Conservation (phyloP, 192 early-diverging fungal genomes). For the Coemansia sp. region DNA sequence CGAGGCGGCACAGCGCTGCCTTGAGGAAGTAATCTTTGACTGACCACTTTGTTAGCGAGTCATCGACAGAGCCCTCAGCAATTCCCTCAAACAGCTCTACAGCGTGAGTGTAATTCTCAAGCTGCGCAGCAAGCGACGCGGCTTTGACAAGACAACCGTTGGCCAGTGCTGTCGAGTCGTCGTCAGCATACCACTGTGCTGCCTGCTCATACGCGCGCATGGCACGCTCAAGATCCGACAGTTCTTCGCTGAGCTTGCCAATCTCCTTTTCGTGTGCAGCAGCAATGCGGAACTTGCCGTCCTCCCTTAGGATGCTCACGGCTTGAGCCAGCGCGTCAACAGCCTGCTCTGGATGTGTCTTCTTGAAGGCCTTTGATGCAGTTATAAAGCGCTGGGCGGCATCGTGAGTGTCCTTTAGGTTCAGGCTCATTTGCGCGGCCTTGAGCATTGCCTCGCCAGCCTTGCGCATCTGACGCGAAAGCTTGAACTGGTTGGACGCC, state of each 20-base stretch:
- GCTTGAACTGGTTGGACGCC: constrained; percentile 92
- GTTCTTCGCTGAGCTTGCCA: constrained; percentile 89
- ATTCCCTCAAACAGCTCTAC: constrained; percentile 89
- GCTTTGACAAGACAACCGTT: constrained; percentile 92
- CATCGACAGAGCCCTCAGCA: constrained; percentile 79
- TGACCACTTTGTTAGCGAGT: constrained; percentile 92
- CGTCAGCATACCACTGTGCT: constrained; percentile 89
- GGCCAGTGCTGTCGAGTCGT: constrained; percentile 87
- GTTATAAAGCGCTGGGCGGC: constrained; percentile 79
- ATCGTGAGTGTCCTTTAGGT: constrained; percentile 80
- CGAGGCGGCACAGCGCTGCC: constrained; percentile 88
- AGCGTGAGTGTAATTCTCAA: constrained; percentile 86
- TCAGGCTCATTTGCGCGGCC: constrained; percentile 76
- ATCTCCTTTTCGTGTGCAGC: constrained; percentile 94
- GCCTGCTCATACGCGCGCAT: constrained; percentile 88
- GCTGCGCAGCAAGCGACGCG: constrained; percentile 82
- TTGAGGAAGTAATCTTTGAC: constrained; percentile 97
- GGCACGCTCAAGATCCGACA: constrained; percentile 74
- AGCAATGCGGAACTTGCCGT: constrained; percentile 83
- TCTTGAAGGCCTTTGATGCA: constrained; percentile 90
- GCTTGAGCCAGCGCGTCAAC: constrained; percentile 73
- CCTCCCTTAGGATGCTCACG: constrained; percentile 77
- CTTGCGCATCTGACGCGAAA: constrained; percentile 87
- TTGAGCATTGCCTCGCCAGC: constrained; percentile 90
- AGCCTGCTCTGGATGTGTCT: constrained; percentile 76